A percentile compares a stretch with the other conserved stretches of the same genome.
These are phyloP conservation scores for Primulina eburnea DNA, from an alignment of 257 asterid genomes.

Conservation along the genomic window DNA sequence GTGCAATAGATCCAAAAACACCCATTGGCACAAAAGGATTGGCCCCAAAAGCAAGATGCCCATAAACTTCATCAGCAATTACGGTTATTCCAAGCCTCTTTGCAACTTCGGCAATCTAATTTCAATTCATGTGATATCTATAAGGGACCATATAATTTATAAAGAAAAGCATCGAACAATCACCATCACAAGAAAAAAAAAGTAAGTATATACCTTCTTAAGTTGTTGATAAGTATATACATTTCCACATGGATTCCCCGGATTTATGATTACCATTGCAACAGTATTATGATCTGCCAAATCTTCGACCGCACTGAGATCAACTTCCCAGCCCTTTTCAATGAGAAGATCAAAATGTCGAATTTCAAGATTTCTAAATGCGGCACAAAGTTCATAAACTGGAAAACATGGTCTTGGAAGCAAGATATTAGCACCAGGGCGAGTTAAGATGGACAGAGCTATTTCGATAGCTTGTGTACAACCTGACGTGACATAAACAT, in stretches of 20 bases:
- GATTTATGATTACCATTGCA: slow-evolving; percentile 74
- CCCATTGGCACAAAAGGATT: slow-evolving; percentile 89
- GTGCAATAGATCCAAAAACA: slow-evolving; percentile 60
- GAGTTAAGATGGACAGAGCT: slow-evolving; percentile 50
- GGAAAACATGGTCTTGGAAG: slow-evolving; percentile 91
- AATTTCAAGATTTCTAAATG: slow-evolving; percentile 56
- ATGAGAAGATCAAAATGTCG: slow-evolving; percentile 69
- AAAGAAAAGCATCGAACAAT: neutral
- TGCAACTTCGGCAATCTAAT: slow-evolving; percentile 76
- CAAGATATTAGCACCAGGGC: slow-evolving; percentile 74
- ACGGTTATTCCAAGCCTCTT: slow-evolving; percentile 56
- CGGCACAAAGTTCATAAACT: slow-evolving; percentile 65
- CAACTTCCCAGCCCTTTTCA: slow-evolving; percentile 68
- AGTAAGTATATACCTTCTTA: slow-evolving; percentile 45
- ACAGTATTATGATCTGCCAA: slow-evolving; percentile 78
- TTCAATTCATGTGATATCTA: neutral
- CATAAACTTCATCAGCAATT: slow-evolving; percentile 89
- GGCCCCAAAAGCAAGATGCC: slow-evolving; percentile 71
- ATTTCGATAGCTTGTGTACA: slow-evolving; percentile 89
- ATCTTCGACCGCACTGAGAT: slow-evolving; percentile 55
- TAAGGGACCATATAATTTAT: neutral
- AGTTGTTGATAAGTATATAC: slow-evolving; percentile 64
- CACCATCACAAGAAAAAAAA: neutral
- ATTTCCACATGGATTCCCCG: slow-evolving; percentile 92
- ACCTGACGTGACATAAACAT: slow-evolving; percentile 75